Base-by-base conservation (phyloP, 1,284 basidiomycete species). In the Fomitopsis pinicola region DNA sequence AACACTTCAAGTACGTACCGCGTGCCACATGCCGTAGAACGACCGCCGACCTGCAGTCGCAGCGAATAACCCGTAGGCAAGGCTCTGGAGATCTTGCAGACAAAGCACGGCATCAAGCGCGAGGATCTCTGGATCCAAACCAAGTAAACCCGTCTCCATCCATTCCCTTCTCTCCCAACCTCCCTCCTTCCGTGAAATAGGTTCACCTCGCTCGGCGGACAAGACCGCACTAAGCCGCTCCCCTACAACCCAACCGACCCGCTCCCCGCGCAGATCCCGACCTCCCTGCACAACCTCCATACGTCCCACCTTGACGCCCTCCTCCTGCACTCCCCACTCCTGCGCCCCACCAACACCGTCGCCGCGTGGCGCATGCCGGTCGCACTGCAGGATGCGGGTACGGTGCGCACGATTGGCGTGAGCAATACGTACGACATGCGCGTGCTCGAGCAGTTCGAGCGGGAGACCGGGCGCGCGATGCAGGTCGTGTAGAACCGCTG, bases 401-500 rank as follows among this genome's bases (percentile, higher is more conserved):
- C 81, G 59, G 82, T 91, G 14, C 78, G 75, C 58, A 71, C 77
- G 64, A 87, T 94, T 57, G 92, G 92, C 0, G 76, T 94, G 46
- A 91, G 89, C 73, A 94, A 94, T 69, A 80, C 84, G 5, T 92
- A 94, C 69, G 86, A 91, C 64, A 78, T 85, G 1, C 68, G 68
- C 0, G 65, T 84, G 9, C 79, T 94, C 15, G 72, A 77, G 45
- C 77, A 79, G 45, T 71, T 92, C 44, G 79, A 80, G 38, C 73
- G 78, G 5, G 80, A 79, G 56, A 77, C 88, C 19, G 73, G 74
- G 6, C 63, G 68, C 38, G 80, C 80, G 62, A 82, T 90, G 2
- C 81, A 87, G 61, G 81, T 92, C 28, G 89, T 94, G 15, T 92
- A 92, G 74, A 92, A 93, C 72, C 74, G 91, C 58, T 94, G 92